Evolutionary conservation across 176 grass and related monocot species (phyloP).

Genomic region (Hordeum vulgare): MorexV3_pseudomolecules_assembly NC_058520.1:536197710-536198209

Average conservation of each 20-base stretch:
- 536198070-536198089: conserved; percentile 21
- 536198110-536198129: conserved; percentile 13
- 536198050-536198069: conserved; percentile 50
- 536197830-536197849: conserved; percentile 97
- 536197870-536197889: conserved; percentile 65
- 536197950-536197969: neutral
- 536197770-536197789: conserved; percentile 52
- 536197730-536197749: too few species aligned
- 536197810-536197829: conserved; percentile 99
- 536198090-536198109: neutral
- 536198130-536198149: conserved; percentile 19
- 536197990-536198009: neutral
- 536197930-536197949: neutral
- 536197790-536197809: conserved; percentile 98
- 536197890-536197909: conserved; percentile 1
- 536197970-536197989: neutral
- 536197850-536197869: conserved; percentile 96
- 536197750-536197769: neutral
- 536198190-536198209: conserved; percentile 61
- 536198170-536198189: conserved; percentile 15
- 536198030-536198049: conserved; percentile 84
- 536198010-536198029: conserved; percentile 57
- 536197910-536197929: neutral
- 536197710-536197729: neutral
- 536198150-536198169: conserved; percentile 30